Base-by-base conservation (phyloP, 225 moss, liverwort and hornwort species). In the Bryoerythrophyllum caledonicum region DNA sequence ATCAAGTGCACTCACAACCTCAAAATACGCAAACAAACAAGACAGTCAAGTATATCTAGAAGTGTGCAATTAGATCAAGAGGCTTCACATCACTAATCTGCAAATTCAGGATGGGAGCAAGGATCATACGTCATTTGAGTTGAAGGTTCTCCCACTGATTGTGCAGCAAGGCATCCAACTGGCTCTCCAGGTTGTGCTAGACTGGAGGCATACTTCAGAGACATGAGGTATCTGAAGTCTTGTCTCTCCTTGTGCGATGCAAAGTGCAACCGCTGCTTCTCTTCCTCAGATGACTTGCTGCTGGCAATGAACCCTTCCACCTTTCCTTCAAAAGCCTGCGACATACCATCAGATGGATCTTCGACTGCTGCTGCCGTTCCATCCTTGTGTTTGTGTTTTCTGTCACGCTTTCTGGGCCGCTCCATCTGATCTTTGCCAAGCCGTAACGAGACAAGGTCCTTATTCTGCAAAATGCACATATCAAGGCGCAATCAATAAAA, bases 61-160 rank as follows among this genome's bases (percentile, higher is more conserved):
- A 17, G 34, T 16, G 24, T 48, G 23, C 43, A 23, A n/a, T 58
- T 3, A 76, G 24, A 21, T 58, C 41, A 44, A 57, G 8, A 75
- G 15, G 43, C 10, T 16, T 19, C 1, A 15, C 23, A 64, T 68
- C 34, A 68, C 58, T 58, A n/a, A 72, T 73, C 26, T 68, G 46
- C 8, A 59, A 46, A 40, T 6, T 61, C 53, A 51, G 43, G 35
- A 59, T 14, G 59, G 68, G 58, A 68, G 24, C 56, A 48, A 40
- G 55, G 25, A 70, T 55, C 90, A 79, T 74, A 97, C 96, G 97
- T 97, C 97, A 97, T 97, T 64, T 97, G 97, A 55, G 97, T 97
- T 14, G 97, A 97, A 63, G 97, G 97, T 87, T 97, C 97, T 63
- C 97, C 97, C 13, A 97, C 97, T 26, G 97, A 97, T 74, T 97